Evolutionary conservation across 1,284 basidiomycete species (phyloP), one percentile per base, ranked within the genome.

Genomic region (Marasmius oreades): DNA sequence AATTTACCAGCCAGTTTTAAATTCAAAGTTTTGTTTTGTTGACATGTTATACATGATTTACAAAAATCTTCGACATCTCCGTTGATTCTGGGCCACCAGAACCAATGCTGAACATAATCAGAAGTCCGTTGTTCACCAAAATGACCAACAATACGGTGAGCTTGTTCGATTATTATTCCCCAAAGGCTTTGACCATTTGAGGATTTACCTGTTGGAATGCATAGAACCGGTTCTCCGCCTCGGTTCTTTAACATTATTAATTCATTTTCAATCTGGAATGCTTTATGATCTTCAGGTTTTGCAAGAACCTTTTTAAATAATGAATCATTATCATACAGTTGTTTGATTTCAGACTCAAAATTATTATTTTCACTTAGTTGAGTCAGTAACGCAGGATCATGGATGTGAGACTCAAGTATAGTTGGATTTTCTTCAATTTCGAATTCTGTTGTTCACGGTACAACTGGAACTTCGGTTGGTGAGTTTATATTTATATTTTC

Each of bases 31-130:
- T 70, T 67, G 2, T 34, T 50, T 10, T 23, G 43, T 24, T 59
- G 56, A 42, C 66, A 67, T 2, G 36, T 43, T 6, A 18, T 48
- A 53, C 67, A 68, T 1, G 55, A 54, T 5, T 55, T 37, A 47
- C 66, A 68, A 50, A 62, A 68, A 11, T 48, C 47, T 3, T 61
- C 45, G 50, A 7, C 61, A 55, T 37, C 67, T 53, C 5, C n/a
- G 1, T 58, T 62, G 2, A 73, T 61, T 3, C 36, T 47, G 0
- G 67, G 68, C 73, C 72, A 75, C 72, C 72, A 75, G 51, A 64
- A 71, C 62, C 62, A 69, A 3, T 58, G 51, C 16, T 64, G 56
- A 0, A 71, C 5, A 51, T 70, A 71, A 3, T 67, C 65, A 0
- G 55, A 50, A 0, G 70, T 71, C 12, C 64, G 59, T 26, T 62